Conservation (phyloP, 768 basidiomycete genomes). For the Termitomyces sp. region DNA sequence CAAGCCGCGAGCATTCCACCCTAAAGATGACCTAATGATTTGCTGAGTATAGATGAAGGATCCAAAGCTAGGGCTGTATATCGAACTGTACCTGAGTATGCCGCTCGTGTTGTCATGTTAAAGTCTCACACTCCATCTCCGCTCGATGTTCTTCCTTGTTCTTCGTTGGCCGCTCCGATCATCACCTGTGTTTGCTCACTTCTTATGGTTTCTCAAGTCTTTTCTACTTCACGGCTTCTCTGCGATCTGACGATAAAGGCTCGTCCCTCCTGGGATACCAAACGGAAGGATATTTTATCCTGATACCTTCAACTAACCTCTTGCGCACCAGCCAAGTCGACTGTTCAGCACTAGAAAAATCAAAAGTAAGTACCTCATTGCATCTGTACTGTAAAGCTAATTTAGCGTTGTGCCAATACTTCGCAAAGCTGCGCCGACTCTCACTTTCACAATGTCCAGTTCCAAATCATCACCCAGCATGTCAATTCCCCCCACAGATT, state of each 20-base stretch:
- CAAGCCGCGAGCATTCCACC: not conserved
- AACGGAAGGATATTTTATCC: not conserved
- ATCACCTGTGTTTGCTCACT: not conserved
- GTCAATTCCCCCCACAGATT: conserved; percentile 4
- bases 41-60: not conserved
- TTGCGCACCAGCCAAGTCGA: not conserved
- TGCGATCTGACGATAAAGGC: not conserved
- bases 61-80: not conserved
- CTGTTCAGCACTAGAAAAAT: not conserved
- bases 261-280: not conserved
- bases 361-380: not conserved
- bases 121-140: not conserved
- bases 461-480: not conserved
- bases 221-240: not conserved
- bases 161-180: not conserved
- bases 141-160: not conserved
- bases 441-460: not conserved
- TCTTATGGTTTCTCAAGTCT: not conserved
- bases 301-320: not conserved
- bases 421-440: not conserved
- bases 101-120: not conserved
- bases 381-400: not conserved
- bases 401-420: not conserved
- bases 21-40: not conserved
- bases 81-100: not conserved